Conservation (phyloP, 2,329 filamentous ascomycete species). For the Exophiala phaeomuriformis region DNA sequence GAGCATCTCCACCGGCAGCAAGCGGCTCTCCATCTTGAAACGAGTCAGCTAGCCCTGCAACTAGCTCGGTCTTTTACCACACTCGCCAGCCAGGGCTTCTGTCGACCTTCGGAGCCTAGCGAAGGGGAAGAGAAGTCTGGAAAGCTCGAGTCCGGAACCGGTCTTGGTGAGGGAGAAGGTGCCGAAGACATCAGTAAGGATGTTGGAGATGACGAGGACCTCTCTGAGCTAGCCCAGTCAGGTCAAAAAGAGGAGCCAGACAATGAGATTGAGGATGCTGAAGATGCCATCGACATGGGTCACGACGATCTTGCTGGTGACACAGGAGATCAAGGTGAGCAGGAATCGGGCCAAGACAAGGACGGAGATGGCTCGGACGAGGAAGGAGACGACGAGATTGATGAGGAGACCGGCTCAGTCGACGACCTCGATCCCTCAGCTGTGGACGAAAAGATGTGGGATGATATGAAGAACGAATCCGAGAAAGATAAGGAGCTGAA, state of each 20-base stretch:
- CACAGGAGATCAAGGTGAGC: conserved; percentile 52
- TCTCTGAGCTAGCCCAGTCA: conserved; percentile 75
- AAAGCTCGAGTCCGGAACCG: conserved; percentile 83
- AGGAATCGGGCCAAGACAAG: conserved; percentile 46
- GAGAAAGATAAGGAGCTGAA: conserved; percentile 64
- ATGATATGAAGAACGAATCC: conserved; percentile 54
- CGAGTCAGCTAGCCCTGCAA: conserved; percentile 66
- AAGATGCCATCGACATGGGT: conserved; percentile 52
- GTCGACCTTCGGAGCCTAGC: conserved; percentile 75
- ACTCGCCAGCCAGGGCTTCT: conserved; percentile 80
- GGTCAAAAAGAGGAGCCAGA: conserved; percentile 56
- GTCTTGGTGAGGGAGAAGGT: conserved; percentile 88
- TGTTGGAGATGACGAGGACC: conserved; percentile 84
- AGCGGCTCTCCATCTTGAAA: conserved; percentile 59
- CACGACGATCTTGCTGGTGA: conserved; percentile 87
- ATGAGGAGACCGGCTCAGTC: conserved; percentile 84
- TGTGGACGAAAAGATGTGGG: conserved; percentile 98
- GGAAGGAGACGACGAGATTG: conserved; percentile 62
- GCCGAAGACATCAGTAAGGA: conserved; percentile 98
- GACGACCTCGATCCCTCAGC: conserved; percentile 83
- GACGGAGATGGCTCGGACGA: conserved; percentile 55
- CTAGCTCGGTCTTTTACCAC: conserved; percentile 71
- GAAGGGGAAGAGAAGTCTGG: conserved; percentile 63
- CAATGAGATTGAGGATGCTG: conserved; percentile 40
- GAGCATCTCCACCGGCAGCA: conserved; percentile 53